Evolutionary conservation across 2,329 filamentous ascomycete species (phyloP).

Genomic region (Chrysosporium keratinophilum): DNA sequence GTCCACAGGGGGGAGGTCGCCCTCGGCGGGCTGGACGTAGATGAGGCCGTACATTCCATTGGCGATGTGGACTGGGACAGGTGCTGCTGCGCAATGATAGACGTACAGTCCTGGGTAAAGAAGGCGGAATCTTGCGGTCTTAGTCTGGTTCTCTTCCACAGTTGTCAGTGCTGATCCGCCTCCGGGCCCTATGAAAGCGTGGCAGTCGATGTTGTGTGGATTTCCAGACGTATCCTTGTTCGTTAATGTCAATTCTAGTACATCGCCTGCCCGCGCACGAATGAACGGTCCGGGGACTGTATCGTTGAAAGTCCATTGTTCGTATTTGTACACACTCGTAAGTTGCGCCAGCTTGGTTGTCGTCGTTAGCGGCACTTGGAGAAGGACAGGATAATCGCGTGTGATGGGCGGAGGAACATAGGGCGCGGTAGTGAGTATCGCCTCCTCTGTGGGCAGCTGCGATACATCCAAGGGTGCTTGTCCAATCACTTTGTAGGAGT

Average conservation of each 20-base stretch:
- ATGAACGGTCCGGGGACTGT: conserved; percentile 29
- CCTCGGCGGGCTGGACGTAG: conserved; percentile 28
- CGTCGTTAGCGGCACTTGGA: conserved; percentile 25
- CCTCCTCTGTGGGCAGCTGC: conserved; percentile 24
- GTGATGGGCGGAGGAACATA: conserved; percentile 26
- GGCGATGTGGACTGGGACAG: conserved; percentile 30
- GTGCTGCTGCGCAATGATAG: conserved; percentile 30
- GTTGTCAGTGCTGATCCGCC: conserved; percentile 28
- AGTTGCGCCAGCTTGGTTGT: conserved; percentile 23
- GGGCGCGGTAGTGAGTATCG: conserved; percentile 24
- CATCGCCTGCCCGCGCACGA: conserved; percentile 27
- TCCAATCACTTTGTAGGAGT: conserved; percentile 3
- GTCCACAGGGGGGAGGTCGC: conserved; percentile 24
- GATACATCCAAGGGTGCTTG: conserved; percentile 11
- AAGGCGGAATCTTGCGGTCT: conserved; percentile 25
- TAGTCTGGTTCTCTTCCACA: conserved; percentile 26
- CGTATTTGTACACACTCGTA: conserved; percentile 29
- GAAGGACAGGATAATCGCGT: conserved; percentile 24
- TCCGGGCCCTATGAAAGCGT: conserved; percentile 28
- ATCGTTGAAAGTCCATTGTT: conserved; percentile 30
- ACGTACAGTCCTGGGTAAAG: conserved; percentile 26
- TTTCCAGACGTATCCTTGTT: conserved; percentile 28
- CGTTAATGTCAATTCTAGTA: conserved; percentile 26
- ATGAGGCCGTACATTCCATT: conserved; percentile 33
- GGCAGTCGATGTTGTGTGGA: conserved; percentile 31